Conservation (phyloP, 768 basidiomycete species). For the Naganishia randhawae region DNA sequence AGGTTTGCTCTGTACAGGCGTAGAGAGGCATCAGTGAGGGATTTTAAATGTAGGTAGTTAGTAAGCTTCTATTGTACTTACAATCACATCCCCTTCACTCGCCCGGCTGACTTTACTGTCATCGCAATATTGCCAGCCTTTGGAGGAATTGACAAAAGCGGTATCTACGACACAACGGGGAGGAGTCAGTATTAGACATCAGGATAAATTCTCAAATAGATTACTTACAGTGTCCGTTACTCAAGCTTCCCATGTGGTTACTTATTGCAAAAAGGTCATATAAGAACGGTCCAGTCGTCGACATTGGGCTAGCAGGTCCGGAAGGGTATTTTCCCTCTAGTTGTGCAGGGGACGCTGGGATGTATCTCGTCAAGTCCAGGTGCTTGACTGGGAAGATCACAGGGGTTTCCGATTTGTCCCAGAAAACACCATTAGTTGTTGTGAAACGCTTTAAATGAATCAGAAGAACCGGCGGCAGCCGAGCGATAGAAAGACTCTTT, state of each 20-base stretch:
- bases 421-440: constrained; percentile 68
- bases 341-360: constrained; percentile 66
- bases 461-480: constrained; percentile 85
- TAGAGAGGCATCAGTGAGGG: background rate
- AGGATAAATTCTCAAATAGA: background rate
- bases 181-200: background rate
- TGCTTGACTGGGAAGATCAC: constrained; percentile 76
- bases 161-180: constrained; percentile 64
- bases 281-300: constrained; percentile 78
- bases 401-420: constrained; percentile 91
- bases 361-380: constrained; percentile 69
- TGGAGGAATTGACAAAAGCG: constrained; percentile 78
- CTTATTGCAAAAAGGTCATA: constrained; percentile 95
- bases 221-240: constrained; percentile 87
- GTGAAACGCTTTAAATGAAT: constrained; percentile 92
- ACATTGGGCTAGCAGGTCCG: constrained; percentile 62
- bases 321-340: constrained; percentile 50
- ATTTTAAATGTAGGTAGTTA: no score
- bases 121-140: constrained; percentile 89
- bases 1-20: constrained; percentile 36
- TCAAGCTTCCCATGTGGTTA: constrained; percentile 91
- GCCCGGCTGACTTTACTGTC: constrained; percentile 78
- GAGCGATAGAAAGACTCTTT: constrained; percentile 82
- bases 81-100: constrained; percentile 76
- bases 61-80: constrained; percentile 47